phyloP scores from a whole-genome alignment of 805 yeast genomes.

The Metschnikowia gelsemii region DNA sequence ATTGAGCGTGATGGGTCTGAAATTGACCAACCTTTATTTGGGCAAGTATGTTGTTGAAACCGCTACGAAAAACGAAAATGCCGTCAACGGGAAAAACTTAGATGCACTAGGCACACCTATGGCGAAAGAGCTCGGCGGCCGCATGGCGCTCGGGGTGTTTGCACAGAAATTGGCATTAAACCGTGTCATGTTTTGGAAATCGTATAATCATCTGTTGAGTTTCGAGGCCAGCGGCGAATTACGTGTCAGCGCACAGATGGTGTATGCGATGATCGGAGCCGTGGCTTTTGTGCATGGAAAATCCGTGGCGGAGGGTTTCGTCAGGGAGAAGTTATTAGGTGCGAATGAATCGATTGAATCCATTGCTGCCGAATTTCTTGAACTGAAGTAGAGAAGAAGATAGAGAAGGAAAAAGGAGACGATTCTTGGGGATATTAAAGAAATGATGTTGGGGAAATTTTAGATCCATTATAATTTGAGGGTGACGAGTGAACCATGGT shows the following conservation, averaged over 20 bases:
- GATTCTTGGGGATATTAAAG: too few species aligned
- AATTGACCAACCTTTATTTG: conserved; percentile 51
- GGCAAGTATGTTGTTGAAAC: conserved; percentile 43
- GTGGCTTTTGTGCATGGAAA: conserved; percentile 63
- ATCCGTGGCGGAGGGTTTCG: conserved; percentile 54
- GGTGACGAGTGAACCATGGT: too few species aligned
- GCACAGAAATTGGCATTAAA: conserved; percentile 50
- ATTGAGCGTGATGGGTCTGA: conserved; percentile 68
- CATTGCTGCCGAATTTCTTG: conserved; percentile 35
- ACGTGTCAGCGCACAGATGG: conserved; percentile 52
- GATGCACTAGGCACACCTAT: conserved; percentile 58
- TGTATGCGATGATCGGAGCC: conserved; percentile 68
- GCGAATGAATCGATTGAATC: conserved; percentile 30
- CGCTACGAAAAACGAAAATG: conserved; percentile 28
- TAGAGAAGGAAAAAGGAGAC: too few species aligned
- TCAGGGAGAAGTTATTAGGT: conserved; percentile 49
- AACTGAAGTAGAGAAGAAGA: conserved; percentile 8
- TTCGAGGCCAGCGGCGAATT: conserved; percentile 55
- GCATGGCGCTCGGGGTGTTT: conserved; percentile 50
- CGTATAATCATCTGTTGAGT: conserved; percentile 47
- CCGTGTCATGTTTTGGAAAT: conserved; percentile 64
- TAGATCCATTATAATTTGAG: background rate
- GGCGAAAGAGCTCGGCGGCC: conserved; percentile 52
- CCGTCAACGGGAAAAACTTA: conserved; percentile 51
- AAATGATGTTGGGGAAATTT: background rate